Evolutionary conservation across 73 alveolate genomes (phyloP), one percentile per base, ranked within the genome.

Genomic region (Paramecium octaurelia): DNA sequence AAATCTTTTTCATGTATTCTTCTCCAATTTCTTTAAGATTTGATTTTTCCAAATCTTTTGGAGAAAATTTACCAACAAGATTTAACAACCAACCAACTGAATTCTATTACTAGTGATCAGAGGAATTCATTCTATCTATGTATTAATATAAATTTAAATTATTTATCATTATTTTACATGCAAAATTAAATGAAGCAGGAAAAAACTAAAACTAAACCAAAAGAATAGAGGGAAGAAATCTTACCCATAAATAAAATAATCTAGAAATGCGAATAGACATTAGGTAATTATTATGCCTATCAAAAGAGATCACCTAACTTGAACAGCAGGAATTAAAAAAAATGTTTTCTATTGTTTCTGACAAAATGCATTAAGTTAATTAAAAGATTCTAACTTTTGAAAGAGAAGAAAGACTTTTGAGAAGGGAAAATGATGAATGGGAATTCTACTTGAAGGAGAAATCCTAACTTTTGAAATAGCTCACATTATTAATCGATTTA

Each of bases 391-490:
- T 8, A 64, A 64, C 84, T 16, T 80, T 44, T 18, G 76, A 40
- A 20, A 80, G 57, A 80, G 91, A 80, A 46, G 91, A 80, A 80
- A 40, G 91, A 12, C 57, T 80, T 0, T 44, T 80, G 34, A 80
- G 91, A 48, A 42, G 73, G 11, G 91, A 80, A 14, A 80, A 80
- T 44, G 75, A 80, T 42, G 91, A 80, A 46, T 80, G 70, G 73
- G 70, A 80, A 35, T 80, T 24, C 48, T 24, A 23, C 16, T 43
- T 43, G 27, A 48, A 80, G 7, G 91, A 80, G 29, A 80, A 46
- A 24, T 8, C 70, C 2, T 5, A 16, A 9, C 34, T 80, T 44
- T 4, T 80, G 8, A 46, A 46, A 23, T 48, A 44, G 31, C 46
- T 80, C 23, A 9, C 34, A 18, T 42, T 23, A 80, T 42, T 80